Evolutionary conservation across 2,329 filamentous ascomycete species (phyloP).

Genomic region (Plectosphaerella cucumerina): DNA sequence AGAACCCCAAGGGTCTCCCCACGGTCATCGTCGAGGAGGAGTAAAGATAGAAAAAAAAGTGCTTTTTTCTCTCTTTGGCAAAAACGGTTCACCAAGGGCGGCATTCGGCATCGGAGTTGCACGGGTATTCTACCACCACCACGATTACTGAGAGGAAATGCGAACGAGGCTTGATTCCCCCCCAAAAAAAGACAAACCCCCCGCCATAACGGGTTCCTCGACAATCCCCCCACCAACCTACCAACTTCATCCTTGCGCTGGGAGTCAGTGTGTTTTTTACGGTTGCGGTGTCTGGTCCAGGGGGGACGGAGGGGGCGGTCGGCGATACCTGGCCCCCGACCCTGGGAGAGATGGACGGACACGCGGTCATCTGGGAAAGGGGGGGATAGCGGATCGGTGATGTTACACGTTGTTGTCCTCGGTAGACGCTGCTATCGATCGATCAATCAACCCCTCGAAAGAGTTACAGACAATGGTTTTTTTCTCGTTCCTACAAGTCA

Average conservation of each 20-base stretch:
- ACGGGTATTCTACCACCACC: slow-evolving; percentile 12
- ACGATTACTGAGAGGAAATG: slow-evolving; percentile 12
- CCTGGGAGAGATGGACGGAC: too few species aligned
- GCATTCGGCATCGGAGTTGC: slow-evolving; percentile 38
- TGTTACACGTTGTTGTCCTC: slow-evolving; percentile 1
- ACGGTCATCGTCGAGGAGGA: slow-evolving; percentile 80
- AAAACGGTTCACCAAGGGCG: slow-evolving; percentile 35
- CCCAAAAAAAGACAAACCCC: slow-evolving; percentile 5
- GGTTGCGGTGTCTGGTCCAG: neutral
- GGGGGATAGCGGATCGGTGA: neutral
- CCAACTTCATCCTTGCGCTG: too few species aligned
- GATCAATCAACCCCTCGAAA: neutral
- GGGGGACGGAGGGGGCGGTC: too few species aligned
- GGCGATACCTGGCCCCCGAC: too few species aligned
- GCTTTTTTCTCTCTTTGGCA: slow-evolving; percentile 29
- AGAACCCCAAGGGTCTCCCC: slow-evolving; percentile 96
- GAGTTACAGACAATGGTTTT: too few species aligned
- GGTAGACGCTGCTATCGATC: slow-evolving; percentile 1
- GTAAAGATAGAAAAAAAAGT: slow-evolving; percentile 36
- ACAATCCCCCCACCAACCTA: slow-evolving; percentile 3
- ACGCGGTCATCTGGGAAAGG: neutral
- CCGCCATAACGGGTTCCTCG: slow-evolving; percentile 3
- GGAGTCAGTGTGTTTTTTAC: neutral
- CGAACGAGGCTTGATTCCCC: slow-evolving; percentile 16
- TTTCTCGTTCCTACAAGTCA: too few species aligned